Conservation (phyloP, 1,284 basidiomycete species). For the Cystobasidium pallidum region DNA sequence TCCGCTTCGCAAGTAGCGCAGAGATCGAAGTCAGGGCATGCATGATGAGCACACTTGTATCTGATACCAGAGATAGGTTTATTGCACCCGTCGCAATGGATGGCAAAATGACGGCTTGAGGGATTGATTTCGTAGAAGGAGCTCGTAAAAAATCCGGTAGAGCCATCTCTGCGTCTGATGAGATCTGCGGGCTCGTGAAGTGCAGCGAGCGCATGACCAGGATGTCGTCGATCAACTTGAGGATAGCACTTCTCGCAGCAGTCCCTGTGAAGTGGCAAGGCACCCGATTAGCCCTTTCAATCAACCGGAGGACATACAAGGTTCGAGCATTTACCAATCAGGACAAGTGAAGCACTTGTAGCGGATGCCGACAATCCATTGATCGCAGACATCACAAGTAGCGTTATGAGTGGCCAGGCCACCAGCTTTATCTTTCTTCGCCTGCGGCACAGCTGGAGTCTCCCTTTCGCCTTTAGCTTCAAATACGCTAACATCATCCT, state of each 20-base stretch:
- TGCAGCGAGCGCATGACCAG: conserved; percentile 45
- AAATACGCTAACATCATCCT: not conserved
- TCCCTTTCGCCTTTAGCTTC: conserved; percentile 33
- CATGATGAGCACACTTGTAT: conserved; percentile 51
- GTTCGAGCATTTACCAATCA: conserved; percentile 44
- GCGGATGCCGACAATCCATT: conserved; percentile 66
- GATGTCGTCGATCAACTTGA: conserved; percentile 40
- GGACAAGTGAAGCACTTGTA: conserved; percentile 63
- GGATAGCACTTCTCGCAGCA: conserved; percentile 45
- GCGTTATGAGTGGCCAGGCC: conserved; percentile 45
- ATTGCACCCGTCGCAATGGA: conserved; percentile 47
- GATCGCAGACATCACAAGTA: conserved; percentile 60
- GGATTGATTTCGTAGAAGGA: conserved; percentile 10
- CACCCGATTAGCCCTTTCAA: not conserved
- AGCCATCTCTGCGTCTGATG: conserved; percentile 5
- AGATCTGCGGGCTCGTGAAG: conserved; percentile 34
- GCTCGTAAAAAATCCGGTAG: not conserved
- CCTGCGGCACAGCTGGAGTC: not conserved
- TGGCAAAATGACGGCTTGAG: conserved; percentile 31
- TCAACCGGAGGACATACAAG: not conserved
- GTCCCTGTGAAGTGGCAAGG: conserved; percentile 17
- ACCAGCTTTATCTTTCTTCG: not conserved
- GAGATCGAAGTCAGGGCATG: conserved; percentile 54
- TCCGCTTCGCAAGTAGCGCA: conserved; percentile 51
- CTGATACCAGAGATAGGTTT: conserved; percentile 44